Evolutionary conservation across 2,329 filamentous ascomycete species (phyloP), one percentile per base, ranked within the genome.

Genomic region (Aspergillus flavus): DNA sequence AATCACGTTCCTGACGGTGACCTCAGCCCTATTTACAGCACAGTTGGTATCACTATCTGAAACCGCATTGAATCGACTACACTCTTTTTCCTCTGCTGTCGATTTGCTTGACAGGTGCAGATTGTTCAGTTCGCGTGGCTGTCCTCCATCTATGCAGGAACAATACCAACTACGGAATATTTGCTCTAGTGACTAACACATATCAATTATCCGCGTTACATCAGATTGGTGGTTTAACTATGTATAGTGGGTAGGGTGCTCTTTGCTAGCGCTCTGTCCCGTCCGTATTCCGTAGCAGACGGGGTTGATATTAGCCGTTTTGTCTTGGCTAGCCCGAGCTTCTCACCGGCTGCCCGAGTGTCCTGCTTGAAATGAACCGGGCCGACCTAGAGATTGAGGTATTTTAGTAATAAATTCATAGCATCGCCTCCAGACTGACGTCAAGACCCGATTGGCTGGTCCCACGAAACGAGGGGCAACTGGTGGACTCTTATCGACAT

Each of bases 341-440:
- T 46, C 32, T 53, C 55, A 41, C 55, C 62, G 62, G 62, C 41
- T 64, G 46, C 46, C 59, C 62, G 59, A 64, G 50, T 59, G 36
- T 30, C 36, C 32, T 30, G 30, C 41, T 46, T 14, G 53, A 43
- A 48, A 30, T 59, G 43, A 28, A 48, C n/a, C 43, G 36, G 57
- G 6, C 32, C 46, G 30, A 53, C 39, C 39, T 50, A 30, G 19
- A 16, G 46, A 19, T 28, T 28, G 12, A 50, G 14, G 34, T 34
- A 53, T 58, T 59, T 58, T 16, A 53, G 30, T 54, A n/a, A 54
- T 54, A 21, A 16, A n/a, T 4, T 14, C n/a, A 19, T 7, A 30
- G 14, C 23, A 26, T 39, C 9, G n/a, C 26, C 26, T 53, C 39
- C 23, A 30, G 4, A 21, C 21, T 61, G 60, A 61, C 60, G 60